Conservation (phyloP, 495 filamentous ascomycete genomes). For the Acidomyces sp. region DNA sequence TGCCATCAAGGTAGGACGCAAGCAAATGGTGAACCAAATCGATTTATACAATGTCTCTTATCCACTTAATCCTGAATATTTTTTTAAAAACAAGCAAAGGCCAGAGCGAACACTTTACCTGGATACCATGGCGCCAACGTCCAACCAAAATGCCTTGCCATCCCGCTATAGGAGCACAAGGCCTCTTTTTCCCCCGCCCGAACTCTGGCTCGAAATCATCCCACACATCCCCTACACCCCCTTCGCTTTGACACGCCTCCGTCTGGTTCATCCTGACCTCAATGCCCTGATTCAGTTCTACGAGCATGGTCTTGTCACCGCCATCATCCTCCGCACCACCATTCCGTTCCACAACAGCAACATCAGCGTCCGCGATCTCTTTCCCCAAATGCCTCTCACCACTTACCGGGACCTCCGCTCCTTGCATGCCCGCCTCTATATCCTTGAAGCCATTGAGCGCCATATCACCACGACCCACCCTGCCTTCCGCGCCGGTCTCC, state of each 20-base stretch:
- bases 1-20: no score
- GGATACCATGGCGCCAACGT: no score
- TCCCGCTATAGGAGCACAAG: no score
- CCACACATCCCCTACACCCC: constrained; percentile 7
- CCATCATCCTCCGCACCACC: not conserved
- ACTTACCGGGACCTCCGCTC: constrained; percentile 1
- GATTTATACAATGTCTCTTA: no score
- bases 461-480: not conserved
- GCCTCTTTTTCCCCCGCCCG: constrained; percentile 5
- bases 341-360: not conserved
- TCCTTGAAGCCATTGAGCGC: not conserved
- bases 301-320: constrained; percentile 2
- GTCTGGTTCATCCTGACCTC: not conserved
- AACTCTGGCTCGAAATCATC: constrained; percentile 6
- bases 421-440: constrained; percentile 2
- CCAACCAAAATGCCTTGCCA: no score
- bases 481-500: constrained; percentile 3
- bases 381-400: not conserved
- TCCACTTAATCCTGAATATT: no score
- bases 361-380: constrained; percentile 1
- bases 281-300: constrained; percentile 1
- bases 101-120: no score
- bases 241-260: not conserved
- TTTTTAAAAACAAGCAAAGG: no score
- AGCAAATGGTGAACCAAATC: no score